Evolutionary conservation across 805 yeast genomes (phyloP), one percentile per base, ranked within the genome.

Genomic region (Torulaspora indica): DNA sequence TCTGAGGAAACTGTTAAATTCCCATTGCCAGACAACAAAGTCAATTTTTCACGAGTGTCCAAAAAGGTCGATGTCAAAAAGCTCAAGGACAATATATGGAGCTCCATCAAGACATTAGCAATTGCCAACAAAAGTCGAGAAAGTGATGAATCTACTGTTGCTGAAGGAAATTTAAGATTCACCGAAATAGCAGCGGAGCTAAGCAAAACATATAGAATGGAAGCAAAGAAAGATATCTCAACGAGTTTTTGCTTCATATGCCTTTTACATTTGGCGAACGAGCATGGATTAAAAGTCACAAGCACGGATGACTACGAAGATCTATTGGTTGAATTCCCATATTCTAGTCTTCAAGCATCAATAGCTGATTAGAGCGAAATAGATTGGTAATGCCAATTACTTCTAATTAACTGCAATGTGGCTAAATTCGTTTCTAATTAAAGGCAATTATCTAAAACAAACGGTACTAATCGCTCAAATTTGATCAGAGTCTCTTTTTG

Each of bases 211-310:
- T 88, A 89, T 58, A 70, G 77, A 0, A 64, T 69, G 7, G 79
- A 77, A 38, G 75, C 79, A 37, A 68, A 72, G 52, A 74, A 73
- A 39, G 95, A 88, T 41, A 64, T 89, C 6, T 83, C 95, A 1
- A 87, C 95, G 1, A 82, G 95, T 64, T 85, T 85, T 62, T 85
- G 86, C 57, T 88, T 88, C 55, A 85, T 88, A 46, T 85, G 95
- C 54, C 66, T 87, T 56, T 66, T 88, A 28, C 96, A 88, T 66
- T 69, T 88, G 52, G 95, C 95, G 10, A 88, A 89, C 59, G 96
- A 88, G 61, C 81, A 85, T 56, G 91, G 90, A 1, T 68, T 88
- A 24, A 58, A 68, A 5, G 73, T 88, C 6, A 68, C 71, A 13
- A 75, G 77, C 47, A 75, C 68, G 8, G 75, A 68, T 5, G 60